Evolutionary conservation across 139 green algal genomes (phyloP).

Genomic region (Picocystis salinarum): DNA sequence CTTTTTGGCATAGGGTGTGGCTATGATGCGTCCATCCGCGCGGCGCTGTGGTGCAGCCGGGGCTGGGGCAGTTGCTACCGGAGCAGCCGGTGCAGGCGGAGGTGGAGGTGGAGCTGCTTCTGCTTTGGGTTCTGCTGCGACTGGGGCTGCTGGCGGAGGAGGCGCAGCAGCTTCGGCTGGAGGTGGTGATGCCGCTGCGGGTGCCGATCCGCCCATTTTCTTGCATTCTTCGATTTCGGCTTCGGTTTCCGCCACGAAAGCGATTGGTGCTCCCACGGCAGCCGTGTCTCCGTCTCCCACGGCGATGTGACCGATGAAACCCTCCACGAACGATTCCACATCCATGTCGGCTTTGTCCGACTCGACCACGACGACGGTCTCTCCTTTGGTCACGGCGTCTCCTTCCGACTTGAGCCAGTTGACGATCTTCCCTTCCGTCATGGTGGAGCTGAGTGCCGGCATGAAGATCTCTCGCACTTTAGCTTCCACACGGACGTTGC

Average conservation of each 20-base stretch:
- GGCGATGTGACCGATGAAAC: slow-evolving; percentile 67
- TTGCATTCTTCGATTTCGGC: slow-evolving; percentile 83
- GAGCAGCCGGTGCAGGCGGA: slow-evolving; percentile 14
- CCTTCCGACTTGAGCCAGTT: slow-evolving; percentile 81
- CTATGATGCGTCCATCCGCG: slow-evolving; percentile 70
- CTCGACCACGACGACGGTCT: slow-evolving; percentile 93
- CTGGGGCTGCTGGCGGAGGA: slow-evolving; percentile 15
- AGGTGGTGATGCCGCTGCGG: slow-evolving; percentile 23
- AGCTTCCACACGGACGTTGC: no score
- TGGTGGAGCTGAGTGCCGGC: slow-evolving; percentile 73
- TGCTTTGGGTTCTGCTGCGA: no score
- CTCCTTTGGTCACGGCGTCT: slow-evolving; percentile 74
- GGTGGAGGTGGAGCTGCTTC: slow-evolving; percentile 20
- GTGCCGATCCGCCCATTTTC: slow-evolving; percentile 42
- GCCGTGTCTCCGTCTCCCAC: slow-evolving; percentile 66
- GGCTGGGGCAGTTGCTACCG: slow-evolving; percentile 12
- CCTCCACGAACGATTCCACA: slow-evolving; percentile 86
- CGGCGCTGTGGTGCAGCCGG: slow-evolving; percentile 17
- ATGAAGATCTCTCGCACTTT: slow-evolving; percentile 74
- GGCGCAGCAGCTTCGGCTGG: slow-evolving; percentile 26
- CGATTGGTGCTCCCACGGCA: slow-evolving; percentile 76
- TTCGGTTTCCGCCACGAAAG: slow-evolving; percentile 83
- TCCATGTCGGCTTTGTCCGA: slow-evolving; percentile 99
- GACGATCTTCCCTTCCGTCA: slow-evolving; percentile 85
- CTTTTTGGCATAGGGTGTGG: slow-evolving; percentile 96